Base-by-base conservation (phyloP, 1,284 basidiomycete species). In the Cryptococcus amylolentus region DNA sequence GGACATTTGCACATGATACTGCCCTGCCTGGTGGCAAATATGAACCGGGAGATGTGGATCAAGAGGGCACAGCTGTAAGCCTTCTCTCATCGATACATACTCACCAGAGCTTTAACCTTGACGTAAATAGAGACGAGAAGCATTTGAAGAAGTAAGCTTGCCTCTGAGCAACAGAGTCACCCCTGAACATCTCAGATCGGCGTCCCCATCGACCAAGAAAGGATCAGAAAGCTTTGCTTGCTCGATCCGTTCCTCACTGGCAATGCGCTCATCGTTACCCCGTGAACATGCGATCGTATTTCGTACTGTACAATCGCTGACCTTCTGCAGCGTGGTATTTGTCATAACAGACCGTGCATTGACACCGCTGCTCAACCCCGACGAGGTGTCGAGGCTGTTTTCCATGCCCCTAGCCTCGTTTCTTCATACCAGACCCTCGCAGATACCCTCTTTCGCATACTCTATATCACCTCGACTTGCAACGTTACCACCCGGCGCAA, bases 21-120 rank as follows among this genome's bases (percentile, higher is more conserved):
- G 86, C 88, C 2, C 75, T 92, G 4, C 89, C 89, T 0, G 90
- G 90, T 4, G 89, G 90, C 0, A 89, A 86, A 68, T 81, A 86
- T 18, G 90, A 92, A 28, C 78, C 79, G 2, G 80, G 78, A 20
- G 90, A 92, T 70, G 72, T 68, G 60, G 84, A 82, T 43, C 78
- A 86, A 13, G 89, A 91, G 70, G 86, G 86, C 60, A 88, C 89
- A 2, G 90, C 89, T 18, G 89, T 91, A 73, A 65, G 85, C 79
- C 13, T 20, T 10, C 6, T n/a, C 23, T 9, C 9, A 18, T 18
- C 12, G 46, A 12, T n/a, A 13, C n/a, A 43, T 8, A 35, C 31
- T 5, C 27, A 31, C 14, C 27, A 39, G 23, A 27, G 37, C 16
- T 51, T 5, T 14, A 9, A 12, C 14, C 4, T 26, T 38, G 20